Evolutionary conservation across 192 early-diverging fungal genomes (phyloP), one percentile per base, ranked within the genome.

Genomic region (Backusella mclennaniae): DNA sequence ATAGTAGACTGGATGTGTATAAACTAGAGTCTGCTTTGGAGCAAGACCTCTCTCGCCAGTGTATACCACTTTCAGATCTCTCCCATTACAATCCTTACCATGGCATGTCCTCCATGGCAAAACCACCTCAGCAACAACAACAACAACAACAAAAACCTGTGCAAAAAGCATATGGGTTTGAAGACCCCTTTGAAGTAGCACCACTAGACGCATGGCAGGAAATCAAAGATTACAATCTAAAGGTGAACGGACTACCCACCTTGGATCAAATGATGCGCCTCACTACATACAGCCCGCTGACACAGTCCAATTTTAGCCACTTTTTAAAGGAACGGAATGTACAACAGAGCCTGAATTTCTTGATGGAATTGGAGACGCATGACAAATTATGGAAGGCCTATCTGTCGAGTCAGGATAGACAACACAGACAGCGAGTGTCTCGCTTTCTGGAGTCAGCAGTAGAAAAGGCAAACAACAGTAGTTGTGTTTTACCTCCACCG

Each of bases 311-410:
- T 26, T 84, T 86, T 53, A 69, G 77, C 41, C 44, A 73, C 15
- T 86, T 82, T 66, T 56, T 86, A 12, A 63, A 71, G 41, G 35
- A 63, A 21, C 70, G 74, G 14, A 71, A 73, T 35, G 82, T 82
- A 33, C 83, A 86, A 35, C 75, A 82, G 5, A 86, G 80, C 35
- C 56, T 86, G 15, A 84, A 80, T 38, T 84, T 84, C 38, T 78
- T 84, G 69, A 66, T 84, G 31, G 83, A 86, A 71, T 52, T 86
- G 2, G 80, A 82, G 21, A 84, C 80, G 19, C 85, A 86, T 38
- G 78, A 86, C 49, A 75, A 78, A 29, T 39, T 84, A 12, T 86
- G 80, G 80, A 73, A 56, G 29, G 69, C 80, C 0, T 81, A 71
- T 66, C 49, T 75, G 2, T 44, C 69, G 19, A 74, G 71, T 44